Conservation (phyloP, 1,284 basidiomycete genomes). For the Stereum hirsutum region DNA sequence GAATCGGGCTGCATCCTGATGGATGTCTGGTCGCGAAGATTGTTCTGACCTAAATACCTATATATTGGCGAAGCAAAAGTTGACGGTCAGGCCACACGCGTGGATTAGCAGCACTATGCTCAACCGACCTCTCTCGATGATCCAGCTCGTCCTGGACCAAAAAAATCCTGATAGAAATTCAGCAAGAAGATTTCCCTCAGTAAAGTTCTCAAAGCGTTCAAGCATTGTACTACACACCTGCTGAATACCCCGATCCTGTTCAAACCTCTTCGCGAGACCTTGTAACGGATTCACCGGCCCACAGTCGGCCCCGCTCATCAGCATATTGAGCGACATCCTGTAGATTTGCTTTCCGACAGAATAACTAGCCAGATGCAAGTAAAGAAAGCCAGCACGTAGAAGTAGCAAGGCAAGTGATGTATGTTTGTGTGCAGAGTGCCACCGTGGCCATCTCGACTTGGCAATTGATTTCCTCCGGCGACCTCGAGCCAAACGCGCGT, state of each 20-base stretch:
- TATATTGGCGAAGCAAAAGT: slow-evolving; percentile 8
- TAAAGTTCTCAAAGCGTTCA: too few relatives aligned
- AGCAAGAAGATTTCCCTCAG: too few relatives aligned
- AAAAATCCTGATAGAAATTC: slow-evolving; percentile 45
- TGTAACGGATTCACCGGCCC: slow-evolving; percentile 79
- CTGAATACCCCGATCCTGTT: slow-evolving; percentile 68
- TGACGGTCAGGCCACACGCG: neutral
- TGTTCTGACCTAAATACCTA: slow-evolving; percentile 55
- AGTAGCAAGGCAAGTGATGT: too few relatives aligned
- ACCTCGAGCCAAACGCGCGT: too few relatives aligned
- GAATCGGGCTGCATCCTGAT: slow-evolving; percentile 63
- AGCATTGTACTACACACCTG: slow-evolving; percentile 53
- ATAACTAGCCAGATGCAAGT: too few relatives aligned
- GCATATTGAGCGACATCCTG: slow-evolving; percentile 67
- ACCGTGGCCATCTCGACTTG: too few relatives aligned
- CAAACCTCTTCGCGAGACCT: slow-evolving; percentile 66
- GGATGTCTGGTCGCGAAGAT: slow-evolving; percentile 29
- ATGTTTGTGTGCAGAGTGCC: too few relatives aligned
- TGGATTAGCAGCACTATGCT: neutral
- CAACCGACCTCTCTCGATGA: slow-evolving; percentile 44
- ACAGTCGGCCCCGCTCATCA: slow-evolving; percentile 67
- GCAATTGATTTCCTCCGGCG: too few relatives aligned
- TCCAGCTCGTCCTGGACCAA: slow-evolving; percentile 43
- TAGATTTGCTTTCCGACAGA: neutral
- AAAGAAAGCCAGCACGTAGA: too few relatives aligned